A percentile compares a stretch with the other conserved stretches of the same genome.
phyloP scores from a whole-genome alignment of 805 yeast species.

The Dipodascus geniculatus region DNA sequence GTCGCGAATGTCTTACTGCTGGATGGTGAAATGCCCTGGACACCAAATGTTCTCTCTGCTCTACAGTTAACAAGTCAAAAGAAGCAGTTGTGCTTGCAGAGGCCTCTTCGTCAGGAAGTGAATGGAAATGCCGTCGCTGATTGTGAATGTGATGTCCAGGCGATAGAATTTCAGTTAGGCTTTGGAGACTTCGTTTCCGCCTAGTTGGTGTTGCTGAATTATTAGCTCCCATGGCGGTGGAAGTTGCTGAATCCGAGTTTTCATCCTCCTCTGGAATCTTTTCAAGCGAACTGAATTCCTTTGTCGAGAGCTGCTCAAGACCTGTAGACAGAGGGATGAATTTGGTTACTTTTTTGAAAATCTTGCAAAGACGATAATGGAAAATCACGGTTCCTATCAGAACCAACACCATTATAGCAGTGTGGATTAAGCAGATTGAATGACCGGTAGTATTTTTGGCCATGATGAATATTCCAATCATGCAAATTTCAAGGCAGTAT shows the following conservation, averaged over 20 bases:
- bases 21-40: constrained; percentile 24
- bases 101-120: background rate
- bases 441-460: constrained; percentile 38
- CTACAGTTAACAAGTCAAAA: constrained; percentile 14
- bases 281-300: constrained; percentile 6
- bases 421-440: constrained; percentile 36
- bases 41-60: constrained; percentile 18
- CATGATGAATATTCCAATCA: constrained; percentile 64
- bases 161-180: background rate
- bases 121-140: background rate
- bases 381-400: constrained; percentile 43
- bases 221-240: background rate
- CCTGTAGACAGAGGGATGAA: constrained; percentile 28
- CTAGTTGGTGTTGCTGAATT: background rate
- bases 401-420: constrained; percentile 39
- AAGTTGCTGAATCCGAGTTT: background rate
- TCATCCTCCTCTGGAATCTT: constrained; percentile 6
- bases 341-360: constrained; percentile 28
- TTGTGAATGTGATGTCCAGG: background rate
- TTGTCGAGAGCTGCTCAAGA: constrained; percentile 12
- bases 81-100: constrained; percentile 11
- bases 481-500: constrained; percentile 67
- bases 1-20: constrained; percentile 19
- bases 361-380: constrained; percentile 40
- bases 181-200: background rate